These are phyloP conservation scores for Eimeria sp. DNA, from an alignment of 169 alveolate species.

Conservation along the genomic window DNA sequence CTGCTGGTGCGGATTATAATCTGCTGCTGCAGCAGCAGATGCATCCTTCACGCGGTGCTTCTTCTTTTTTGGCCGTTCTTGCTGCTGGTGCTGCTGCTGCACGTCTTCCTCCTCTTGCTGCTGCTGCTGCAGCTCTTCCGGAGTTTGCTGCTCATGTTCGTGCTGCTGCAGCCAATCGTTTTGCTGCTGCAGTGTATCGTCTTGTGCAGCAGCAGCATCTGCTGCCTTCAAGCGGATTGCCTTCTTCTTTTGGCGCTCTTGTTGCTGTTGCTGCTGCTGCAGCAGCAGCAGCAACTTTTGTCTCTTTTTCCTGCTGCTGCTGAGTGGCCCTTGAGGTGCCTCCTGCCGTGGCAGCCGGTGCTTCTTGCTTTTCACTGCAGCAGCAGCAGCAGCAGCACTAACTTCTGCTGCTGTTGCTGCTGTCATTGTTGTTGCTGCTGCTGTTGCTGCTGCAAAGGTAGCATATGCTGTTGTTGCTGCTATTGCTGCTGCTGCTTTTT, in stretches of 20 bases:
- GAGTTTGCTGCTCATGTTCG: too few relatives aligned
- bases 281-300: constrained; percentile 2
- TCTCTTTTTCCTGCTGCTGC: neutral
- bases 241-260: neutral
- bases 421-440: neutral
- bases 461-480: neutral
- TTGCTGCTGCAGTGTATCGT: too few relatives aligned
- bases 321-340: neutral
- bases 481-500: too few relatives aligned
- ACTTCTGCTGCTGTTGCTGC: neutral
- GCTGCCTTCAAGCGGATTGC: neutral
- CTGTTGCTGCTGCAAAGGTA: neutral
- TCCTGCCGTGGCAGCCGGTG: neutral
- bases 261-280: neutral
- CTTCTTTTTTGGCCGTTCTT: too few relatives aligned
- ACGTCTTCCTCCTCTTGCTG: too few relatives aligned
- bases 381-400: neutral
- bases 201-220: neutral
- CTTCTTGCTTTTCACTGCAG: neutral
- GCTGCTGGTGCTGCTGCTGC: too few relatives aligned
- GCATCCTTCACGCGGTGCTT: too few relatives aligned
- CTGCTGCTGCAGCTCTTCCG: too few relatives aligned
- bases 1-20: neutral
- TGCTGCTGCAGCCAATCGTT: too few relatives aligned
- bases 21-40: neutral